A percentile compares a stretch with the other conserved stretches of the same genome.
phyloP scores from a whole-genome alignment of 164 flowering plant species.

The Magnolia kwangsiensis region DNA sequence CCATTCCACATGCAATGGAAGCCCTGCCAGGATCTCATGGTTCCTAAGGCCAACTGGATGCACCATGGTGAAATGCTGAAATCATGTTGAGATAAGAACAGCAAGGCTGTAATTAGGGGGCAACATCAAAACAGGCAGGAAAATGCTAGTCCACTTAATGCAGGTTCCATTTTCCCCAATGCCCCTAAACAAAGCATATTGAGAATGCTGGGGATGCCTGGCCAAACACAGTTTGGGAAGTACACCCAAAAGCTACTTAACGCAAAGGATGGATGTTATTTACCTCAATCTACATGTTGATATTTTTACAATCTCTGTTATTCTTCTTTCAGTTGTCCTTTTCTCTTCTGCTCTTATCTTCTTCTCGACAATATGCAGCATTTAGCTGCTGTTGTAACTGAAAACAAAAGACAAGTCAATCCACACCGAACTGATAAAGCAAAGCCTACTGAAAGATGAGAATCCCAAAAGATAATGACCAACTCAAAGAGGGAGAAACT shows the following conservation, averaged over 20 bases:
- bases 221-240: background rate
- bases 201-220: too few relatives aligned
- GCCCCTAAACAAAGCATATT: background rate
- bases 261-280: background rate
- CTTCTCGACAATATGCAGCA: slow-evolving; percentile 33
- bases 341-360: slow-evolving; percentile 17
- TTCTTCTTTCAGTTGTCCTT: slow-evolving; percentile 2
- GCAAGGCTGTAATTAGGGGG: too few relatives aligned
- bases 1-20: too few relatives aligned
- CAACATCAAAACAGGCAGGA: background rate
- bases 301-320: background rate
- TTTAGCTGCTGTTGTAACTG: slow-evolving; percentile 73
- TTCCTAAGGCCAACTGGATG: too few relatives aligned
- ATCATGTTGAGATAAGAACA: too few relatives aligned
- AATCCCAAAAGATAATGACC: background rate
- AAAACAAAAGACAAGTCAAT: slow-evolving; percentile 2
- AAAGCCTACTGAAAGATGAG: background rate
- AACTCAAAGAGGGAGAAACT: background rate
- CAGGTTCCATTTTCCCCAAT: background rate
- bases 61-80: too few relatives aligned
- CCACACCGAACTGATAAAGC: background rate
- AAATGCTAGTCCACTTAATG: background rate
- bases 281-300: slow-evolving; percentile 13
- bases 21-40: too few relatives aligned
- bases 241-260: background rate